These are phyloP conservation scores for Aspergillus eucalypticola DNA, from an alignment of 2,329 filamentous ascomycete species.

Conservation along the genomic window DNA sequence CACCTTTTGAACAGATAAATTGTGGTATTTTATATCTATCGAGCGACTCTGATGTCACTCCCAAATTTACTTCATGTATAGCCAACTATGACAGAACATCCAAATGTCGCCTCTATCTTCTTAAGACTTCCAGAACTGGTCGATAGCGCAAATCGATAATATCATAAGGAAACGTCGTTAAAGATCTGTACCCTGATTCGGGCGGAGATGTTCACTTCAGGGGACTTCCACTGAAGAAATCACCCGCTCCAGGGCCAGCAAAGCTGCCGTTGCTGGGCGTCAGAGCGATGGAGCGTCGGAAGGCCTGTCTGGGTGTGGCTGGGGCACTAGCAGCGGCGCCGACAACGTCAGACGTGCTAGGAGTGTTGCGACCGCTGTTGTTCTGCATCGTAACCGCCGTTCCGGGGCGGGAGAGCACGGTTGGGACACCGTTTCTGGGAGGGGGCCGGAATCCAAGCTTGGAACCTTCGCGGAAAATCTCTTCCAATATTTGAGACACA, in stretches of 20 bases:
- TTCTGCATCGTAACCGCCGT: slow-evolving; percentile 42
- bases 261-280: slow-evolving; percentile 47
- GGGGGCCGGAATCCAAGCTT: slow-evolving; percentile 62
- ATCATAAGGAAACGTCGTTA: slow-evolving; percentile 2
- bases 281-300: slow-evolving; percentile 43
- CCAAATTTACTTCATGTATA: neutral
- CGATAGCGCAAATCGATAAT: neutral
- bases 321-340: slow-evolving; percentile 35
- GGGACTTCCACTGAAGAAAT: slow-evolving; percentile 44
- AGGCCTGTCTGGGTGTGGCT: slow-evolving; percentile 44
- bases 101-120: neutral
- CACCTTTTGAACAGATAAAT: neutral
- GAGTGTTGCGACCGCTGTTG: slow-evolving; percentile 44
- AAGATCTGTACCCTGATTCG: neutral
- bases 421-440: slow-evolving; percentile 36
- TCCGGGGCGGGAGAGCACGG: slow-evolving; percentile 40
- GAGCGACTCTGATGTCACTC: neutral
- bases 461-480: slow-evolving; percentile 72
- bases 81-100: neutral
- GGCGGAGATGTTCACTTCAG: slow-evolving; percentile 30
- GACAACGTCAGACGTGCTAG: slow-evolving; percentile 39
- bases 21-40: slow-evolving; percentile 1
- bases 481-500: slow-evolving; percentile 77
- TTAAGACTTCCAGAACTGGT: neutral
- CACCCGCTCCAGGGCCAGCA: slow-evolving; percentile 36